phyloP scores from a whole-genome alignment of 805 yeast species.

The Limtongia smithiae region DNA sequence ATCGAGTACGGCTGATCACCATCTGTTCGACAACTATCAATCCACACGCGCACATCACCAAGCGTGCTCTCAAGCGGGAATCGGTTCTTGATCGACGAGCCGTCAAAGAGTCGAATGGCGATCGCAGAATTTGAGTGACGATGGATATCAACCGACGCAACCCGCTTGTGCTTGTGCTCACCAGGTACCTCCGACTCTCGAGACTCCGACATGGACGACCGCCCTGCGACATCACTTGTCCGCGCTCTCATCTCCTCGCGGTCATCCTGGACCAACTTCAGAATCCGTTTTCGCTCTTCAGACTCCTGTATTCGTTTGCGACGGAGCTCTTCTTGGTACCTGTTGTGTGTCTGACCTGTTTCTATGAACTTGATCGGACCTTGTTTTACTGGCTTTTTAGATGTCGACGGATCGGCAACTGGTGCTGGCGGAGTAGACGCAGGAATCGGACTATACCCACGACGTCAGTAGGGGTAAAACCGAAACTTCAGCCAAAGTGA shows the following conservation, averaged over 20 bases:
- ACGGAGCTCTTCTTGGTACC: conserved; percentile 41
- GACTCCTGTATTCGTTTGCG: conserved; percentile 40
- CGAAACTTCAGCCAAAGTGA: too few species aligned
- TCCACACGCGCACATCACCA: conserved; percentile 57
- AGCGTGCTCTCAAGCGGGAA: conserved; percentile 50
- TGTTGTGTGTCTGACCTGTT: conserved; percentile 20
- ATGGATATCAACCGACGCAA: conserved; percentile 5
- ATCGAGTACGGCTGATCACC: conserved; percentile 50
- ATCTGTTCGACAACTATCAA: conserved; percentile 51
- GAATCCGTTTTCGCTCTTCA: conserved; percentile 55
- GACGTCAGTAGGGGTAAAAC: too few species aligned
- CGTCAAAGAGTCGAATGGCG: conserved; percentile 66
- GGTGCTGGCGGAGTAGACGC: too few species aligned
- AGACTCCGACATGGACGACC: conserved; percentile 10
- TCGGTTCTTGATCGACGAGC: conserved; percentile 51
- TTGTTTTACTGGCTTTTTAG: too few species aligned
- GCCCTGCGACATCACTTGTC: conserved; percentile 25
- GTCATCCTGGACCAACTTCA: conserved; percentile 52
- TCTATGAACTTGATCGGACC: too few species aligned
- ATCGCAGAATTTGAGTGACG: conserved; percentile 42
- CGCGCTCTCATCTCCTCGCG: conserved; percentile 44
- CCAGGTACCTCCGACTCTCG: conserved; percentile 5
- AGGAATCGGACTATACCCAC: too few species aligned
- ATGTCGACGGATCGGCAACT: too few species aligned
- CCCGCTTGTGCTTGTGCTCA: not conserved